Evolutionary conservation across 768 basidiomycete genomes (phyloP), one percentile per base, ranked within the genome.

Genomic region (Auriculariales sp.): DNA sequence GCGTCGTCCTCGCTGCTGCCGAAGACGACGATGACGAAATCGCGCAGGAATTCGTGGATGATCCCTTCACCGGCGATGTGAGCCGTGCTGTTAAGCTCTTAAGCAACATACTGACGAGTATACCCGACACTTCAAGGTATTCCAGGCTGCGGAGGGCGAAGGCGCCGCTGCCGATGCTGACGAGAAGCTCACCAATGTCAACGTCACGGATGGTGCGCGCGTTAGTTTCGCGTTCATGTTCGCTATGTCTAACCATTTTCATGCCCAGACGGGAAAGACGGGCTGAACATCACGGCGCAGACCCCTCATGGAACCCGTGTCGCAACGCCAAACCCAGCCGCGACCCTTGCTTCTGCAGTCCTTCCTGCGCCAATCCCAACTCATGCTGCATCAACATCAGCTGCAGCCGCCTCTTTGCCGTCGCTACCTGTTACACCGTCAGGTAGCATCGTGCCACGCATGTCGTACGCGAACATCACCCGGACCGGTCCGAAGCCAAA

Each of bases 271-370:
- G 93, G 91, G 6, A 81, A 51, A 85, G 92, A 94, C 64, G 93
- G 91, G 6, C 82, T 84, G n/a, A 88, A 84, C 62, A 75, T 98
- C 7, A 90, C 92, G 60, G 95, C 93, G 1, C 89, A 95, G 62
- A 97, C 95, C 0, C 93, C 95, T 3, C 91, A 97, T 55, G 95
- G 95, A 1, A 98, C 93, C 0, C 78, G 91, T 14, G 81, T 99
- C 28, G 79, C 87, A 2, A 98, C 95, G 3, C 94, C 95, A 0
- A 83, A 72, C 49, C 74, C 77, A 2, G 22, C 56, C 62, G 1
- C 2, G 75, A 70, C 58, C 70, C 73, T 42, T 25, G 65, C 59
- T 17, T 60, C 62, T 11, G 52, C 66, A 12, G 61, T 67, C 2
- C 28, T 62, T 60, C 46, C 67, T 28, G 14, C 30, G 35, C 27